Evolutionary conservation across 805 yeast species (phyloP).

Genomic region (Metschnikowia sp.): DNA sequence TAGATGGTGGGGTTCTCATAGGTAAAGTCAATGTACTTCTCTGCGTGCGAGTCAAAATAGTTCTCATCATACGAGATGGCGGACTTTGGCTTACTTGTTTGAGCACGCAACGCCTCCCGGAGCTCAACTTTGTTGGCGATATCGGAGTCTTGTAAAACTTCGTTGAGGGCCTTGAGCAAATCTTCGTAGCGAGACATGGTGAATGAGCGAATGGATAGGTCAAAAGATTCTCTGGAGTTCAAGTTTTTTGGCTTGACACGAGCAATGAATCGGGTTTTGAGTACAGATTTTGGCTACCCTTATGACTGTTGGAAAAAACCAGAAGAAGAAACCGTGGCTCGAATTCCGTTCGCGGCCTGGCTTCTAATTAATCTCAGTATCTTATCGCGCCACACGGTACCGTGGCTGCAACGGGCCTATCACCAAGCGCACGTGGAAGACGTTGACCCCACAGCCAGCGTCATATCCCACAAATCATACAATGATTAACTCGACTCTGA

Average conservation of each 20-base stretch:
- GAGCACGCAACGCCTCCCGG: conserved; percentile 9
- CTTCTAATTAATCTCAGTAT: not conserved
- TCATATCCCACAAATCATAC: too few species aligned
- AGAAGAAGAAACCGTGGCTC: too few species aligned
- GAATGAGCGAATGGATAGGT: not conserved
- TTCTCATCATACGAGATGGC: conserved; percentile 14
- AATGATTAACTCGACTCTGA: too few species aligned
- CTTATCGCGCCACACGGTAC: conserved; percentile 15
- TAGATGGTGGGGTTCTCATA: conserved; percentile 69
- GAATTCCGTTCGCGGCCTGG: not conserved
- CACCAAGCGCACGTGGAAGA: too few species aligned
- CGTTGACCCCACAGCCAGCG: too few species aligned
- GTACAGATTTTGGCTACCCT: too few species aligned
- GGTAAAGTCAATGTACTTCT: conserved; percentile 69
- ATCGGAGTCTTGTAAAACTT: conserved; percentile 10
- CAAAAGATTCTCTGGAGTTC: not conserved
- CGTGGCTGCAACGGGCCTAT: conserved; percentile 4
- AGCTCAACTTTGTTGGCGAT: conserved; percentile 5
- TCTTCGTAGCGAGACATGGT: conserved; percentile 12
- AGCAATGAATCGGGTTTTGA: too few species aligned
- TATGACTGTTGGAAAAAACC: too few species aligned
- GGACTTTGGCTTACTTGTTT: conserved; percentile 4
- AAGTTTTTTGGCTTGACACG: not conserved
- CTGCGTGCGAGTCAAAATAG: conserved; percentile 25
- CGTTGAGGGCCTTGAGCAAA: conserved; percentile 13